Evolutionary conservation across 2,329 filamentous ascomycete genomes (phyloP), one percentile per base, ranked within the genome.

Genomic region (Alternaria angustiovoidea): DNA sequence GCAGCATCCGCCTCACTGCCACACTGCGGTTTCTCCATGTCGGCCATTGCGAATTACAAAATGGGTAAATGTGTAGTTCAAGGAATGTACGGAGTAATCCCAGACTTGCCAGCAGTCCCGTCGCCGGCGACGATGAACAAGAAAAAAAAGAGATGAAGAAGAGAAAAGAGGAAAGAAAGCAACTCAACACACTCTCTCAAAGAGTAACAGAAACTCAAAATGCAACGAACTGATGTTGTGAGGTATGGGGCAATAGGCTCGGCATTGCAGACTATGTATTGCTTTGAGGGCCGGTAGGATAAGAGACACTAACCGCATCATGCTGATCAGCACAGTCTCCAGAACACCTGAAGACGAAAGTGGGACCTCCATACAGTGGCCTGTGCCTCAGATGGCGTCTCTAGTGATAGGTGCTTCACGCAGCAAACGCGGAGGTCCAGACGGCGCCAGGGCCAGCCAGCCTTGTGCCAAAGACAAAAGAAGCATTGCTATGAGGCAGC

Each of bases 61-160:
- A 56, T 64, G 51, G 53, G 43, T 43, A 38, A 52, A 66, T 43
- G 41, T 52, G 30, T 46, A 32, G 43, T 49, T 57, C 49, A 68
- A 55, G 58, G 54, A 69, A 68, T 54, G 61, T 46, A 57, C 41
- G 62, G 34, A 54, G 55, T 62, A 56, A 62, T 52, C 43, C 61
- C 59, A 62, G 62, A 69, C 67, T 66, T 66, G 70, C 72, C 69
- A 73, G 73, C 67, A 75, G 68, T 57, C 62, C 69, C 66, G 74
- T 75, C 72, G 72, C 74, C 75, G 65, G 74, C 73, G 74, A 76
- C 71, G 66, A 69, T 69, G 52, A 59, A 65, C 59, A 59, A 69
- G 51, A 41, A 56, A 46, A 60, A 60, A 60, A 60, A 64, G 63
- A 56, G 64, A 44, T 57, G 65, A 64, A 59, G 61, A 53, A 48